Evolutionary conservation across 2,329 filamentous ascomycete genomes (phyloP).

Genomic region (Colletotrichum plurivorum): DNA sequence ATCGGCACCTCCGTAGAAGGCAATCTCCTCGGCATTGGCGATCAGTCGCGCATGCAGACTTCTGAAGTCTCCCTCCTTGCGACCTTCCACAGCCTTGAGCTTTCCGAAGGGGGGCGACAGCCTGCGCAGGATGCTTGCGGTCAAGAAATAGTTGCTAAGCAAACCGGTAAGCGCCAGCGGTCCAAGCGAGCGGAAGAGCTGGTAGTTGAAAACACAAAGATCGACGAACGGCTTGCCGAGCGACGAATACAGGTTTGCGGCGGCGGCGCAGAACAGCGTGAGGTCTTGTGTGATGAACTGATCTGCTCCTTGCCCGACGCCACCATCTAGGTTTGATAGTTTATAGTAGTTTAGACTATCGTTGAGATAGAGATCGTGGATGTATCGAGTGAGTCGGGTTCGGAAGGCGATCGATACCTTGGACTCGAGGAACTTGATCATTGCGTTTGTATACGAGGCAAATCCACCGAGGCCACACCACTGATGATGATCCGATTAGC

Average conservation of each 20-base stretch:
- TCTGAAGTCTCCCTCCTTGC: constrained; percentile 95
- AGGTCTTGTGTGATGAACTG: constrained; percentile 98
- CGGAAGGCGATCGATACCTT: constrained; percentile 99
- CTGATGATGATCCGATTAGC: constrained; percentile 50
- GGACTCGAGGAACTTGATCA: constrained; percentile 98
- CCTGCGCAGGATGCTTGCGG: constrained; percentile 88
- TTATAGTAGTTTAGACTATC: constrained; percentile 98
- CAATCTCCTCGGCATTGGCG: constrained; percentile 96
- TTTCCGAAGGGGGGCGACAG: constrained; percentile 97
- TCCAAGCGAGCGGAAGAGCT: constrained; percentile 91
- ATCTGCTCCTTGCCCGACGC: constrained; percentile 91
- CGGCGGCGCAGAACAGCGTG: constrained; percentile 93
- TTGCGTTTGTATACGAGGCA: constrained; percentile 97
- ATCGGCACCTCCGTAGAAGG: constrained; percentile 95
- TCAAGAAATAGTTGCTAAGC: constrained; percentile 93
- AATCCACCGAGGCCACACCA: constrained; percentile 96
- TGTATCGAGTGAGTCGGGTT: constrained; percentile 93
- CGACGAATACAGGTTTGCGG: constrained; percentile 93
- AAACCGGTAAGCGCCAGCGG: constrained; percentile 89
- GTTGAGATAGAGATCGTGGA: constrained; percentile 96
- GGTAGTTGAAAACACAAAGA: constrained; percentile 97
- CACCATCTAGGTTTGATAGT: constrained; percentile 91
- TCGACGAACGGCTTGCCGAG: constrained; percentile 99
- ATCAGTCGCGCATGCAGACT: constrained; percentile 92
- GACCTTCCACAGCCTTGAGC: constrained; percentile 94